Evolutionary conservation across 2,329 filamentous ascomycete species (phyloP).

Genomic region (Fusarium circinatum): DNA sequence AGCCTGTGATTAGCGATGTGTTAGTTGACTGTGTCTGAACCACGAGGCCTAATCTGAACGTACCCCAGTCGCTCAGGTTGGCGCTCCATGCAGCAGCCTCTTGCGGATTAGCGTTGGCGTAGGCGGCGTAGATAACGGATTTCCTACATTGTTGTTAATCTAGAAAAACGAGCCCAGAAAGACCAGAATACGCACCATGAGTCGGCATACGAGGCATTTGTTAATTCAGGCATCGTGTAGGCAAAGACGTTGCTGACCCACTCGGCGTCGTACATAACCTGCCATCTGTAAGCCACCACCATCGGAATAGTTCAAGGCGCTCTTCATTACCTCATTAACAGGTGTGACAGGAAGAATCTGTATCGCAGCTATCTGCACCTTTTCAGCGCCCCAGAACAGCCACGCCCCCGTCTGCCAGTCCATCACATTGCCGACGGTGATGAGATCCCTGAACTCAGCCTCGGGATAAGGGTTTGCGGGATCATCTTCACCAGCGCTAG

Average conservation of each 20-base stretch:
- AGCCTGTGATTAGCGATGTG: not conserved
- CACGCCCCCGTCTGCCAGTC: not conserved
- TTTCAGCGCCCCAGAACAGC: not conserved
- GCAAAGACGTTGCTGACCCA: not conserved
- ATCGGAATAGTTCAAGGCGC: rapidly evolving
- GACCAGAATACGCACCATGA: not conserved
- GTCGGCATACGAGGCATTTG: not conserved
- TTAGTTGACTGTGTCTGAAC: rapidly evolving
- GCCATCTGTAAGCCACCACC: not conserved
- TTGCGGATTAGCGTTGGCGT: not conserved
- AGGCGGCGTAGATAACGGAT: not conserved
- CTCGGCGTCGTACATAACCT: not conserved
- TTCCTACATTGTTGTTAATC: not conserved
- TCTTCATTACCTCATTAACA: not conserved
- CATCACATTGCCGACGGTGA: not conserved
- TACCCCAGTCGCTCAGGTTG: not conserved
- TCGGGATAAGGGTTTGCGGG: not conserved
- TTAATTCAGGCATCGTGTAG: not conserved
- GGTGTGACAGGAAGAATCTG: not conserved
- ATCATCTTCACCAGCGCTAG: not conserved
- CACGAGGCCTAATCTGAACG: not conserved
- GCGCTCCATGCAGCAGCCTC: not conserved
- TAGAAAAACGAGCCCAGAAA: too few species aligned
- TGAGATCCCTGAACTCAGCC: not conserved
- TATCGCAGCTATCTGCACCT: not conserved